These are phyloP conservation scores for Diversispora epigaea DNA, from an alignment of 192 early-diverging fungal species.

Conservation along the genomic window DNA sequence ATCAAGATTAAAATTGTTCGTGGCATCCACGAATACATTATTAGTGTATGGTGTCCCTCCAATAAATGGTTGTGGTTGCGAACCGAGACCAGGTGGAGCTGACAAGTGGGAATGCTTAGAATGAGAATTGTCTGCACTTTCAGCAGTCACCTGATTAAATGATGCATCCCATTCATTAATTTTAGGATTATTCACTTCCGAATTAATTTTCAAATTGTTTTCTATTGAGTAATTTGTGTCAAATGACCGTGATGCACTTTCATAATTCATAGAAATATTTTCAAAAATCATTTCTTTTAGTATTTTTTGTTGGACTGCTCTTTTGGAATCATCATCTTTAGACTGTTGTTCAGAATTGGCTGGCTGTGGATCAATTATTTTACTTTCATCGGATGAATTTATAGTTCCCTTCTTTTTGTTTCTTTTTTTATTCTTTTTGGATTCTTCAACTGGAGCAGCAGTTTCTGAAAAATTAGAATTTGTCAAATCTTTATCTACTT, in stretches of 20 bases:
- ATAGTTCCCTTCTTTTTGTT: neutral
- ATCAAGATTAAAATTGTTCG: conserved; percentile 4
- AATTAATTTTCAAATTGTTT: neutral
- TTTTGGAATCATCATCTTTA: neutral
- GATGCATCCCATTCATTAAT: neutral
- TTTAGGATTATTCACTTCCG: neutral
- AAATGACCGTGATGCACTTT: no score
- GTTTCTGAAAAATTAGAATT: neutral
- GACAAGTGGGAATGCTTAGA: neutral
- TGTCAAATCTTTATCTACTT: neutral
- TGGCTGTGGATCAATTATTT: neutral
- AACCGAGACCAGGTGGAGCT: neutral
- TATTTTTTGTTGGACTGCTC: neutral
- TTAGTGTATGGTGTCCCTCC: no score
- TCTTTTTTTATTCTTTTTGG: conserved; percentile 23
- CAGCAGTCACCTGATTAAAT: neutral
- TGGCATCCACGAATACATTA: neutral
- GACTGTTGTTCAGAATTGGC: neutral
- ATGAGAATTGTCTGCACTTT: neutral
- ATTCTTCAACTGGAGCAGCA: neutral
- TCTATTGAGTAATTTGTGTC: neutral
- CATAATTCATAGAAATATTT: neutral
- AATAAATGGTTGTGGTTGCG: neutral
- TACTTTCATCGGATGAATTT: neutral
- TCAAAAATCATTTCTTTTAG: neutral